phyloP scores from a whole-genome alignment of 1,139 yeast species.

The Yamadazyma songkhlaensis region DNA sequence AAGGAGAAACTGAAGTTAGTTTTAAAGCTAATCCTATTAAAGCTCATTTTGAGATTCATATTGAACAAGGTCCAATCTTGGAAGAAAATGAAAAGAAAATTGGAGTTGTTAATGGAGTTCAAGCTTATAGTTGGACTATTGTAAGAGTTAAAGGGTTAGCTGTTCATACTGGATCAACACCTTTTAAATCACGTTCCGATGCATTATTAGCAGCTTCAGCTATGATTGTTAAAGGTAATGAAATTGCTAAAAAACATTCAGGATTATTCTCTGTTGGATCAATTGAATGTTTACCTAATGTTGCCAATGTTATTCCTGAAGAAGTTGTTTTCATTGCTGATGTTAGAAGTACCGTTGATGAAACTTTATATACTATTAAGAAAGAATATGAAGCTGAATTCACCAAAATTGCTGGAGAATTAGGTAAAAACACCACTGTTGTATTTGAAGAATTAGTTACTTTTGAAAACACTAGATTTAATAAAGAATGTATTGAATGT shows the following conservation, averaged over 20 bases:
- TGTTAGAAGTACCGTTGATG: constrained; percentile 54
- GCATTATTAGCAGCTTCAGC: constrained; percentile 57
- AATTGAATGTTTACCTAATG: constrained; percentile 53
- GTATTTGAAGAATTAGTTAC: constrained; percentile 40
- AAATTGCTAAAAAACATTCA: constrained; percentile 47
- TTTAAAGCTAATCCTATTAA: constrained; percentile 54
- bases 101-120: constrained; percentile 67
- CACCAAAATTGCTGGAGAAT: constrained; percentile 12
- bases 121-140: constrained; percentile 63
- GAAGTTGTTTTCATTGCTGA: constrained; percentile 57
- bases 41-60: constrained; percentile 72
- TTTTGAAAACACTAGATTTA: constrained; percentile 57
- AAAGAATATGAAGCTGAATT: constrained; percentile 39
- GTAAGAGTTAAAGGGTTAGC: constrained; percentile 57
- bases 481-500: constrained; percentile 46
- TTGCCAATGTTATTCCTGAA: constrained; percentile 67
- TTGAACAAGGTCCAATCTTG: constrained; percentile 73
- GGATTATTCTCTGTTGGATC: constrained; percentile 65
- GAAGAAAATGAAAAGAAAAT: constrained; percentile 54
- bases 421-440: constrained; percentile 25
- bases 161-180: constrained; percentile 75
- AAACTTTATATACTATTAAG: constrained; percentile 34
- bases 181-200: constrained; percentile 60
- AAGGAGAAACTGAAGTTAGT: constrained; percentile 49
- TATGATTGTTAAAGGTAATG: constrained; percentile 55